Evolutionary conservation across 352 stramenopile species (phyloP).

Genomic region (Pythium dissimile): DNA sequence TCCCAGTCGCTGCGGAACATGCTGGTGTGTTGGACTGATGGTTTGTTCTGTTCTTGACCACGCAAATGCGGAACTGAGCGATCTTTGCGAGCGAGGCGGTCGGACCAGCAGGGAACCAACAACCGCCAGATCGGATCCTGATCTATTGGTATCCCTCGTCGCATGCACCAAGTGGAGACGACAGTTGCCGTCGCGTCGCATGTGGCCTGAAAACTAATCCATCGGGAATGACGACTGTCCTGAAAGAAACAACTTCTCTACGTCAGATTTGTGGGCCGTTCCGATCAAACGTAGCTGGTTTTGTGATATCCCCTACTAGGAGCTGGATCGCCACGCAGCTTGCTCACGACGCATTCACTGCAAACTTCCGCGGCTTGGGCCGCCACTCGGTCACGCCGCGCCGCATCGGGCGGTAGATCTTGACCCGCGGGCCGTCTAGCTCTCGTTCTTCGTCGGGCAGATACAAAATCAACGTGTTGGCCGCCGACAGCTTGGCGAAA

Average conservation of each 20-base stretch:
- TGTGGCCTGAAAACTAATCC: too few species aligned
- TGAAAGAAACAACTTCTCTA: too few species aligned
- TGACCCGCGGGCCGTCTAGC: conserved; percentile 54
- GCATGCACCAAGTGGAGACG: neutral
- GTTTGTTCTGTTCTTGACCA: conserved; percentile 12
- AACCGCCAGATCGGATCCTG: neutral
- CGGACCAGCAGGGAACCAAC: too few species aligned
- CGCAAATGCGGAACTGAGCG: neutral
- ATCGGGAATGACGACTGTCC: too few species aligned
- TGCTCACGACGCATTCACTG: neutral
- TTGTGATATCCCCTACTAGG: too few species aligned
- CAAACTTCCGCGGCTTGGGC: conserved; percentile 68
- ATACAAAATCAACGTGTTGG: conserved; percentile 72
- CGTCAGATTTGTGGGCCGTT: too few species aligned
- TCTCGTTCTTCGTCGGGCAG: conserved; percentile 50
- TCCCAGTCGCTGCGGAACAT: conserved; percentile 61
- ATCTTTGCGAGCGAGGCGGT: neutral
- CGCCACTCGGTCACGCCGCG: conserved; percentile 63
- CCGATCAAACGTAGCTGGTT: too few species aligned
- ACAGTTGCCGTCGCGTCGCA: neutral
- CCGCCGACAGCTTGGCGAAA: conserved; percentile 45
- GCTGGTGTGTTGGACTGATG: conserved; percentile 12
- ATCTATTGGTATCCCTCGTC: too few species aligned
- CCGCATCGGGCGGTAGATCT: conserved; percentile 54
- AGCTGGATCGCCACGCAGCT: too few species aligned